phyloP scores from a whole-genome alignment of 148 eudicot genomes.

The Cornus florida region DNA sequence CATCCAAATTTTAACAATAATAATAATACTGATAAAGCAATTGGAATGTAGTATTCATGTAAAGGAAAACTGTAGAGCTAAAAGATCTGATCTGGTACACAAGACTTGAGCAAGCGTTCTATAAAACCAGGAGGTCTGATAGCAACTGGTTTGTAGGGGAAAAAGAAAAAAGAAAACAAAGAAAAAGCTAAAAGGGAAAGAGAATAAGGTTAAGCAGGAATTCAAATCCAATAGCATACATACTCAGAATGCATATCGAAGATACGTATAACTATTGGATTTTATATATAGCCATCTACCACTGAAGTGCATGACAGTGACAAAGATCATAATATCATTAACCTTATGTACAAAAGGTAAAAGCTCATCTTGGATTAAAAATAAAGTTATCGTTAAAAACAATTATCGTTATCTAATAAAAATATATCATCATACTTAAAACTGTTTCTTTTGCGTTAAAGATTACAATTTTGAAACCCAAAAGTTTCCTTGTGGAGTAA shows the following conservation, averaged over 20 bases:
- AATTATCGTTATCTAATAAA: not conserved
- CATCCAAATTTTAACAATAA: too few relatives aligned
- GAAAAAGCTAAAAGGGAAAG: too few relatives aligned
- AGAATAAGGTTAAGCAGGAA: too few relatives aligned
- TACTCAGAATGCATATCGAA: too few relatives aligned
- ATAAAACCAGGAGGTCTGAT: not conserved
- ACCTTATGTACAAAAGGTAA: too few relatives aligned
- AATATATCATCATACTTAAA: not conserved
- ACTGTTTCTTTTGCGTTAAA: not conserved
- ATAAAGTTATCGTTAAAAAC: not conserved
- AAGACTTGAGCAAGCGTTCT: not conserved
- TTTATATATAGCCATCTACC: not conserved
- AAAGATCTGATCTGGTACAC: not conserved
- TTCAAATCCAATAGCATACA: too few relatives aligned
- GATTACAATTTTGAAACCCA: not conserved
- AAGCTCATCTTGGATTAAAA: not conserved
- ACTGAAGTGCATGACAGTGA: not conserved
- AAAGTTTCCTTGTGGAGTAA: too few relatives aligned
- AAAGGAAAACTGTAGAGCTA: not conserved
- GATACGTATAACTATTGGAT: too few relatives aligned
- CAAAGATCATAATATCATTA: too few relatives aligned
- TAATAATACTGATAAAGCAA: too few relatives aligned
- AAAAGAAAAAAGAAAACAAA: not conserved
- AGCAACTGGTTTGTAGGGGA: not conserved
- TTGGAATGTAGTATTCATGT: too few relatives aligned